Conservation (phyloP, 768 basidiomycete species). For the Naganishia friedmannii region DNA sequence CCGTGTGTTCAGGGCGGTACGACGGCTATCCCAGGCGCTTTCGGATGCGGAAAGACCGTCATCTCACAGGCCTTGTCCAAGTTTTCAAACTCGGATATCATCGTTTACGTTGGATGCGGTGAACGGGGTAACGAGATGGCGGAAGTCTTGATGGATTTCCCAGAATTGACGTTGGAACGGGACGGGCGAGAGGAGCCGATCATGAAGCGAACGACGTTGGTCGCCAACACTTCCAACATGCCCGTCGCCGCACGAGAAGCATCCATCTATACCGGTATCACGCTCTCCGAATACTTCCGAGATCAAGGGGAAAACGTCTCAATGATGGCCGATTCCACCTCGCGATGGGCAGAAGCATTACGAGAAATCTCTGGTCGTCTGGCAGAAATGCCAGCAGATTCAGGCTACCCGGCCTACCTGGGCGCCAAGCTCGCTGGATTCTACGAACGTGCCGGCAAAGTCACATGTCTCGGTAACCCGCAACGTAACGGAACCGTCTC, state of each 20-base stretch:
- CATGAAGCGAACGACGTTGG: conserved; percentile 99
- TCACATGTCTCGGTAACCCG: conserved; percentile 85
- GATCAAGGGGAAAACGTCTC: conserved; percentile 96
- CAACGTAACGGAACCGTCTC: conserved; percentile 87
- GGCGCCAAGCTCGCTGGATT: conserved; percentile 92
- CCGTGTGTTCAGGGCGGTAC: conserved; percentile 63
- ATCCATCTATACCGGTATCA: conserved; percentile 99
- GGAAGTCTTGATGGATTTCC: conserved; percentile 96
- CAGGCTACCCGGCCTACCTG: conserved; percentile 97
- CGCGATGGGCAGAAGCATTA: conserved; percentile 97
- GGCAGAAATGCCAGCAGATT: conserved; percentile 99
- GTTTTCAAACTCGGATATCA: conserved; percentile 98
- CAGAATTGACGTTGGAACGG: conserved; percentile 86
- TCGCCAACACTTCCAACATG: conserved; percentile 99
- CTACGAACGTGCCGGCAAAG: conserved; percentile 98
- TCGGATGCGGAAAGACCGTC: conserved; percentile 84
- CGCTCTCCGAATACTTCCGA: conserved; percentile 98
- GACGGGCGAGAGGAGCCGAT: conserved; percentile 91
- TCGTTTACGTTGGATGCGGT: conserved; percentile 97
- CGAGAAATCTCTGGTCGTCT: conserved; percentile 99
- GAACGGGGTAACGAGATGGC: conserved; percentile 68
- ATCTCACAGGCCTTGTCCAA: conserved; percentile 72
- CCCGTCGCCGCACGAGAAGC: conserved; percentile 99
- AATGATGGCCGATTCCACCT: conserved; percentile 99
- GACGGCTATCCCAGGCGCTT: conserved; percentile 83